Percentiles rank a stretch among this genome's conserved stretches.
Conservation (phyloP, 2,329 filamentous ascomycete species). For the Annulohypoxylon truncatum region DNA sequence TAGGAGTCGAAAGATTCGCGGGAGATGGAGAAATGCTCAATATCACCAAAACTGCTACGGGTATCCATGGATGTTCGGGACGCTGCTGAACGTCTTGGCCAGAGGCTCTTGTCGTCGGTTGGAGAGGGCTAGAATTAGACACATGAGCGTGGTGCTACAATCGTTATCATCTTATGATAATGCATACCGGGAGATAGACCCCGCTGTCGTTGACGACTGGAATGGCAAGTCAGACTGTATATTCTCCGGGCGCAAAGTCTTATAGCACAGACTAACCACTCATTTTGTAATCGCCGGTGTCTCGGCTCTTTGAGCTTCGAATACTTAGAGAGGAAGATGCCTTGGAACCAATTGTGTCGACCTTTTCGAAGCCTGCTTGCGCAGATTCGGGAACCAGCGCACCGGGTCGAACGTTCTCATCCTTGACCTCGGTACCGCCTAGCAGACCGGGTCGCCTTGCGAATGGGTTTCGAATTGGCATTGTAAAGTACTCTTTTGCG, state of each 20-base stretch:
- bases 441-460: constrained; percentile 64
- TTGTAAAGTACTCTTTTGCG: constrained; percentile 37
- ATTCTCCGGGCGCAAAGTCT: constrained; percentile 22
- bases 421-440: constrained; percentile 53
- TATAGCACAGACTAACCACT: constrained; percentile 68
- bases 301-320: constrained; percentile 68
- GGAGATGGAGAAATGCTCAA: constrained; percentile 94
- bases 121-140: constrained; percentile 77
- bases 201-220: constrained; percentile 95
- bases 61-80: constrained; percentile 67
- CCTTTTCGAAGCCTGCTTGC: constrained; percentile 68
- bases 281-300: constrained; percentile 81
- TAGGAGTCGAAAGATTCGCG: constrained; percentile 98
- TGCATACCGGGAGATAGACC: constrained; percentile 87
- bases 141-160: constrained; percentile 43
- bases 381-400: constrained; percentile 54
- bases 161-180: constrained; percentile 7
- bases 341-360: constrained; percentile 72
- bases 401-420: constrained; percentile 65
- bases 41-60: constrained; percentile 75
- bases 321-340: constrained; percentile 72
- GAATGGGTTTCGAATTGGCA: constrained; percentile 76
- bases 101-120: constrained; percentile 83
- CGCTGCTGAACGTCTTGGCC: constrained; percentile 68
- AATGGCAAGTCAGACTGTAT: constrained; percentile 35